These are phyloP conservation scores for Trypanosoma grayi DNA, from an alignment of 208 protist genomes.

Conservation along the genomic window DNA sequence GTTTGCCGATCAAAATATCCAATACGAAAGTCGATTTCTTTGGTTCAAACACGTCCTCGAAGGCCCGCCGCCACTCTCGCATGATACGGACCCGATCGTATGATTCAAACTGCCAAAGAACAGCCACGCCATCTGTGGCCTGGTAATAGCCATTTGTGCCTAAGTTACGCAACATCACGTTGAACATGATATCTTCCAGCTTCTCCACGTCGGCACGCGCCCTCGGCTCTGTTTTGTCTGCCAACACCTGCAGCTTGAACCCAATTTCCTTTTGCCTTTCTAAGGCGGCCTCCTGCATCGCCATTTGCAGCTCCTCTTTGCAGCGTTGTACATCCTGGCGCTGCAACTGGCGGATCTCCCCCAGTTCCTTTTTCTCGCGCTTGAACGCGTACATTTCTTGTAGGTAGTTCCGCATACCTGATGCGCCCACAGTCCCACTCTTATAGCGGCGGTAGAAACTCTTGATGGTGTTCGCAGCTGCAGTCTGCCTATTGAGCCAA, in stretches of 20 bases:
- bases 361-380: constrained; percentile 22
- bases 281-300: background rate
- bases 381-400: constrained; percentile 14
- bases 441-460: constrained; percentile 15
- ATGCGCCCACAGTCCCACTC: constrained; percentile 19
- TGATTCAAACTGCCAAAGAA: constrained; percentile 43
- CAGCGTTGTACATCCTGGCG: constrained; percentile 10
- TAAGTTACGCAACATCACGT: constrained; percentile 22
- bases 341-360: background rate
- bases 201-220: constrained; percentile 24
- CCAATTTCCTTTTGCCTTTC: constrained; percentile 14
- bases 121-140: constrained; percentile 28
- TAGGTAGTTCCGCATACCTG: constrained; percentile 19
- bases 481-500: background rate
- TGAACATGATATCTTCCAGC: constrained; percentile 27
- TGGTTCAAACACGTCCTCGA: constrained; percentile 31
- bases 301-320: constrained; percentile 8
- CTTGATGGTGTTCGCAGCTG: constrained; percentile 18
- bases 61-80: constrained; percentile 24
- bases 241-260: constrained; percentile 15
- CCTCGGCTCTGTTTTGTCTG: constrained; percentile 25
- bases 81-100: constrained; percentile 38
- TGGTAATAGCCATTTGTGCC: background rate
- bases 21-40: constrained; percentile 19
- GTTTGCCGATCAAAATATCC: constrained; percentile 20